These are phyloP conservation scores for Huntiella abstrusa DNA, from an alignment of 2,329 filamentous ascomycete species.

Conservation along the genomic window DNA sequence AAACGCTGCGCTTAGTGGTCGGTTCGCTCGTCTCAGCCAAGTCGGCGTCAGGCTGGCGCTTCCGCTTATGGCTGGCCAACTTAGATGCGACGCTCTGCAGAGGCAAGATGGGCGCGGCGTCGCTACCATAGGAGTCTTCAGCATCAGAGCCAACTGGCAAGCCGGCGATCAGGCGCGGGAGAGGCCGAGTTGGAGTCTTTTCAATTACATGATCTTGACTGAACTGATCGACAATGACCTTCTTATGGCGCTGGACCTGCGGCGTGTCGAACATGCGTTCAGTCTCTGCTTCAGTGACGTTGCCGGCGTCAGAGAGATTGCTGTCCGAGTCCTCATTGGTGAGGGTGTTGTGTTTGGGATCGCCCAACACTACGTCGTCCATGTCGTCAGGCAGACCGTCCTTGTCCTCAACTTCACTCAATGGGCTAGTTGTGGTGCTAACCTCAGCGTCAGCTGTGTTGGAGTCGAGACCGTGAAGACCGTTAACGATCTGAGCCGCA, in stretches of 20 bases:
- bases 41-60: conserved; percentile 28
- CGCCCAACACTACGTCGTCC: conserved; percentile 35
- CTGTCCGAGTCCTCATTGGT: conserved; percentile 24
- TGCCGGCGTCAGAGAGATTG: conserved; percentile 37
- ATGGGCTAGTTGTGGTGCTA: conserved; percentile 67
- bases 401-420: conserved; percentile 79
- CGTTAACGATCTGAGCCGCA: conserved; percentile 26
- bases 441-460: conserved; percentile 33
- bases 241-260: conserved; percentile 41
- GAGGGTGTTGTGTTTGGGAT: conserved; percentile 15
- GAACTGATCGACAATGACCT: conserved; percentile 39
- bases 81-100: conserved; percentile 10
- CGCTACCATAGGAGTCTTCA: conserved; percentile 10
- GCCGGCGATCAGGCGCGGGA: conserved; percentile 1
- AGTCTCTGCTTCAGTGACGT: conserved; percentile 76
- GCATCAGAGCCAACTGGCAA: conserved; percentile 5
- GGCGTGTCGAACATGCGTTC: conserved; percentile 86
- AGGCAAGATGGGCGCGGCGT: conserved; percentile 6
- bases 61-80: conserved; percentile 27
- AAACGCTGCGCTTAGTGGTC: conserved; percentile 34
- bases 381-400: conserved; percentile 51
- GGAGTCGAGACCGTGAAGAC: conserved; percentile 28
- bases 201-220: conserved; percentile 34
- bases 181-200: conserved; percentile 42
- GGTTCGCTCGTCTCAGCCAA: conserved; percentile 29